A percentile compares a stretch with the other conserved stretches of the same genome.
These are phyloP conservation scores for Hypoxylon lienhwacheense DNA, from an alignment of 495 filamentous ascomycete genomes.

Conservation along the genomic window DNA sequence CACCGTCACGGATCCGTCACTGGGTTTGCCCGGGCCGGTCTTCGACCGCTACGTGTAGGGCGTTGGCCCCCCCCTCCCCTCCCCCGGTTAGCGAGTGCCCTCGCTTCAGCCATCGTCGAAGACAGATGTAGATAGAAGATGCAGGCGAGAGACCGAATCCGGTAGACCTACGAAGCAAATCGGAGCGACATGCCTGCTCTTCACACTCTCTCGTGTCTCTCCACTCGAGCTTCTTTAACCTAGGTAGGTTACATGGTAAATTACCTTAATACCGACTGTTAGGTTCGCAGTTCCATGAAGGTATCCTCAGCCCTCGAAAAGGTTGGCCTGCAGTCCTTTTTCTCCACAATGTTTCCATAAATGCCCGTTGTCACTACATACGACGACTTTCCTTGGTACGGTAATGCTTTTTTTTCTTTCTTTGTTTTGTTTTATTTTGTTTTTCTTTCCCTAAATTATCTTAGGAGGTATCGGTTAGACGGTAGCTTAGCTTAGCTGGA, in stretches of 20 bases:
- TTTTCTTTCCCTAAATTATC: too few relatives aligned
- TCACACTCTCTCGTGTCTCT: too few relatives aligned
- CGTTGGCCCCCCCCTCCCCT: slow-evolving; percentile 18
- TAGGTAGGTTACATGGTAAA: too few relatives aligned
- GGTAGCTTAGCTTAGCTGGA: slow-evolving; percentile 4
- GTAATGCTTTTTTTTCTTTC: too few relatives aligned
- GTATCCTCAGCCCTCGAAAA: slow-evolving; percentile 33
- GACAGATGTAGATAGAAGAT: background rate
- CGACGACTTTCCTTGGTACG: too few relatives aligned
- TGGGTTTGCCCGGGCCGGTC: slow-evolving; percentile 1
- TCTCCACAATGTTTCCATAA: too few relatives aligned
- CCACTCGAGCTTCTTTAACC: too few relatives aligned
- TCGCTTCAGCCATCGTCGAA: background rate
- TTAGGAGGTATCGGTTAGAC: slow-evolving; percentile 1
- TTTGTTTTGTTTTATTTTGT: too few relatives aligned
- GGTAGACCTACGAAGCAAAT: slow-evolving; percentile 19
- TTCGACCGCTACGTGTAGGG: slow-evolving; percentile 25
- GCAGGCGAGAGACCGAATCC: slow-evolving; percentile 3
- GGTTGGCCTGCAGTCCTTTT: slow-evolving; percentile 33
- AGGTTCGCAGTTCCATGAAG: slow-evolving; percentile 30
- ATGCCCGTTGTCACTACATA: slow-evolving; percentile 18
- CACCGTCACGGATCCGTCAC: slow-evolving; percentile 13
- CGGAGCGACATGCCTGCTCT: slow-evolving; percentile 19
- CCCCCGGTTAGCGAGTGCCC: background rate
- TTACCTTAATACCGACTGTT: too few relatives aligned